A percentile compares a stretch with the other conserved stretches of the same genome.
These are phyloP conservation scores for Pneumocystis canis DNA, from an alignment of 1,139 yeast genomes.

Conservation along the genomic window DNA sequence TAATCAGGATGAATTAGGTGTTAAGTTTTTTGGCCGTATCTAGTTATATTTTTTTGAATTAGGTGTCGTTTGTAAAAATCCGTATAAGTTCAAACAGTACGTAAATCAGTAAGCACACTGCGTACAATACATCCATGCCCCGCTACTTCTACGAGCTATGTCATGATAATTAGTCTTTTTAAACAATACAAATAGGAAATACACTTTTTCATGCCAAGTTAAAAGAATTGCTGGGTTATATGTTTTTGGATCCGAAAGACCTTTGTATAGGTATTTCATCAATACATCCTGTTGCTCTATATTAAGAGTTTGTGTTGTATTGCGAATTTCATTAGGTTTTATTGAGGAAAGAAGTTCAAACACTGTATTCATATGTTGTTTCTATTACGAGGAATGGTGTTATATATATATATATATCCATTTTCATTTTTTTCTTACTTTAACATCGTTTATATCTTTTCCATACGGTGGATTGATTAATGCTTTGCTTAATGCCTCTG, in stretches of 20 bases:
- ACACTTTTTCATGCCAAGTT: conserved; percentile 72
- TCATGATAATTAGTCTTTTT: neutral
- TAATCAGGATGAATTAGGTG: conserved; percentile 46
- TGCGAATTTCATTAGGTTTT: conserved; percentile 56
- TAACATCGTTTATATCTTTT: conserved; percentile 4
- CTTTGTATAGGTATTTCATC: conserved; percentile 72
- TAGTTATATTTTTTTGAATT: conserved; percentile 1
- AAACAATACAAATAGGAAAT: neutral
- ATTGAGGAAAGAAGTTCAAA: conserved; percentile 62
- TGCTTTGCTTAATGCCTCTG: neutral
- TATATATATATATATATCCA: neutral
- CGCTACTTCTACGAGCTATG: conserved; percentile 48
- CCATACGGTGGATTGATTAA: conserved; percentile 3
- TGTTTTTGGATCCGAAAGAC: conserved; percentile 60
- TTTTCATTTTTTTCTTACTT: neutral
- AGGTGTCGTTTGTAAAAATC: neutral
- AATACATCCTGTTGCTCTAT: conserved; percentile 61
- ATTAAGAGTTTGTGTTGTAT: conserved; percentile 43
- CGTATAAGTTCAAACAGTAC: conserved; percentile 42
- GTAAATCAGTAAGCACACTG: conserved; percentile 60
- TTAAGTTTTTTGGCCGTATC: conserved; percentile 29
- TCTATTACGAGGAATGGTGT: conserved; percentile 12
- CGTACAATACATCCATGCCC: conserved; percentile 86
- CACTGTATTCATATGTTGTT: conserved; percentile 41
- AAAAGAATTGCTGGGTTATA: conserved; percentile 77